Evolutionary conservation across 2,329 filamentous ascomycete genomes (phyloP), one percentile per base, ranked within the genome.

Genomic region (Monosporascus sp.): DNA sequence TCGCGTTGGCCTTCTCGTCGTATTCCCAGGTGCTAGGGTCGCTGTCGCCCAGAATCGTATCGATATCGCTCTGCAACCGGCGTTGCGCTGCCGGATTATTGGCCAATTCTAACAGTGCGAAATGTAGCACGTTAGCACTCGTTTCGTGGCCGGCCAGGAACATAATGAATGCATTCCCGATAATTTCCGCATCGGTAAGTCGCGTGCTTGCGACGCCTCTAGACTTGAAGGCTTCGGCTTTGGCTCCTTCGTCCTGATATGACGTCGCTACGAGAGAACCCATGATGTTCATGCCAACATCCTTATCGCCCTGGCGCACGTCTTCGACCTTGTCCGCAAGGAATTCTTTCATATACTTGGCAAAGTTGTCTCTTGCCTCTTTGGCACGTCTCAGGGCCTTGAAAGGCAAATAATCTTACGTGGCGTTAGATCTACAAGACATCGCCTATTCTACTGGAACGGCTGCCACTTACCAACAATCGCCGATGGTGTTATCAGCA

Each of bases 121-220:
- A 91, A 70, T 92, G 86, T 47, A 91, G 75, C 6, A 82, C 80
- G 67, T 89, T 90, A 44, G 88, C 88, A 2, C 87, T 87, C 1
- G 89, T 94, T 69, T 94, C 89, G 69, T 94, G 88, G 6, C 89
- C 89, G 0, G 89, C 89, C 1, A 92, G 74, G 56, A 82, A 76
- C 71, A 84, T 82, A 62, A 85, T 75, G 56, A 86, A 87, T 25
- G 87, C 83, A 63, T 92, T 91, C 41, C 87, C 87, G 31, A 88
- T 72, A 53, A 92, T 85, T 52, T 91, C 87, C 3, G 77, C 76
- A 58, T 84, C 80, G 5, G 71, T 75, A 18, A 87, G 68, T 18
- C 69, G 65, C 17, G 68, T 71, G 20, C 64, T 52, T 41, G 31
- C 1, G 31, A 35, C 31, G 31, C 31, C 31, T 35, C 1, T 35